These are phyloP conservation scores for Candida easanensis DNA, from an alignment of 805 yeast species.

Conservation along the genomic window DNA sequence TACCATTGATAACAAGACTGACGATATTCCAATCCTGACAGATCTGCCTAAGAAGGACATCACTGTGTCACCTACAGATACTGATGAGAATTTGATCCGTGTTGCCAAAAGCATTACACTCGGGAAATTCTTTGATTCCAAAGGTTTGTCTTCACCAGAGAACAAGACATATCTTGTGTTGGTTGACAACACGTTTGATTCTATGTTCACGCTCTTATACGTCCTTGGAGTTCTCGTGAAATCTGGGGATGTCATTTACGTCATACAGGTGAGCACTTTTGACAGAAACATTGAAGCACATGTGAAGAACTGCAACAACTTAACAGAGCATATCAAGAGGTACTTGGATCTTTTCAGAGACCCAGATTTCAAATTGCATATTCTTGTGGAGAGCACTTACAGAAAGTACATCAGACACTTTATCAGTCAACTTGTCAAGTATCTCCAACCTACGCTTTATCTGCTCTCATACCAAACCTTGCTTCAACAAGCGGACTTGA, in stretches of 20 bases:
- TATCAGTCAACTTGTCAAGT: slow-evolving; percentile 34
- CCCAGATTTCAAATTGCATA: slow-evolving; percentile 24
- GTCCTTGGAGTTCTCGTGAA: slow-evolving; percentile 80
- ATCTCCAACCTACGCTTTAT: slow-evolving; percentile 31
- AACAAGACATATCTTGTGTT: slow-evolving; percentile 47
- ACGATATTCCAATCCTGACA: slow-evolving; percentile 26
- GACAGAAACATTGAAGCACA: slow-evolving; percentile 31
- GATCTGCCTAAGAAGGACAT: slow-evolving; percentile 40
- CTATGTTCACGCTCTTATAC: slow-evolving; percentile 83
- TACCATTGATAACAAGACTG: slow-evolving; percentile 18
- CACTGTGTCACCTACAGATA: slow-evolving; percentile 52
- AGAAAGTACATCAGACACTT: slow-evolving; percentile 39
- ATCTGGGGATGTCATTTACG: slow-evolving; percentile 78
- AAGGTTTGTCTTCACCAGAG: slow-evolving; percentile 9
- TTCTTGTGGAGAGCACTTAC: slow-evolving; percentile 33
- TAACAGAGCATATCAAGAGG: slow-evolving; percentile 12
- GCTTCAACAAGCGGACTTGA: slow-evolving; percentile 14
- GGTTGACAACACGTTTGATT: slow-evolving; percentile 80
- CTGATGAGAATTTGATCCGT: slow-evolving; percentile 50
- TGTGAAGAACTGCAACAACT: slow-evolving; percentile 14
- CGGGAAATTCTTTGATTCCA: slow-evolving; percentile 52
- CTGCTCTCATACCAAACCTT: slow-evolving; percentile 19
- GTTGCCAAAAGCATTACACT: slow-evolving; percentile 68
- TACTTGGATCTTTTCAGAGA: slow-evolving; percentile 16
- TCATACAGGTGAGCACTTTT: slow-evolving; percentile 43